Conservation (phyloP, 164 flowering plant genomes). For the Liriodendron chinense region DNA sequence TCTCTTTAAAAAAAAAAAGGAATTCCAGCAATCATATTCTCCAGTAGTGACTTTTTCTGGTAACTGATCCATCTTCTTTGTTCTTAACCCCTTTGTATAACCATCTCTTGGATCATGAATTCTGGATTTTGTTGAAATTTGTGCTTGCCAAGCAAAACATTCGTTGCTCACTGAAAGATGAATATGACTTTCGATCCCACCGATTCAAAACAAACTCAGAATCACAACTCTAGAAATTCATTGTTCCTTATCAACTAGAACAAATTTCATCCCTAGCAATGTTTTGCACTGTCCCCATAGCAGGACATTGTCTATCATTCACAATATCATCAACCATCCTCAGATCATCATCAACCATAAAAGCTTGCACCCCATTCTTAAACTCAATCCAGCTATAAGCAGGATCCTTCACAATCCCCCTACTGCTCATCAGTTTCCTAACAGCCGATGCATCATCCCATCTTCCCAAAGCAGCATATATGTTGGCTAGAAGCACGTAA, state of each 20-base stretch:
- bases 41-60: no score
- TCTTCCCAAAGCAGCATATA: conserved; percentile 68
- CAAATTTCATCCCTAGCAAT: conserved; percentile 1
- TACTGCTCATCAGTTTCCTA: conserved; percentile 48
- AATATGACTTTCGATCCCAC: no score
- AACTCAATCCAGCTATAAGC: conserved; percentile 65
- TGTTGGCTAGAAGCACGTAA: conserved; percentile 67
- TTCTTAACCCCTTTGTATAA: background rate
- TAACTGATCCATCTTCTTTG: background rate
- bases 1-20: no score
- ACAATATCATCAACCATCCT: conserved; percentile 11
- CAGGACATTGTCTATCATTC: background rate
- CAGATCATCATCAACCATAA: conserved; percentile 28
- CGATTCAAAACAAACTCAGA: background rate
- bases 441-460: conserved; percentile 72
- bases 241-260: background rate
- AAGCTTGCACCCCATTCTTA: conserved; percentile 25
- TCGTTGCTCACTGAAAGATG: background rate
- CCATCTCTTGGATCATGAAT: background rate
- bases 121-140: background rate
- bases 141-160: background rate
- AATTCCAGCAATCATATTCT: no score
- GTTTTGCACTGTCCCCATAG: background rate
- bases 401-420: conserved; percentile 49
- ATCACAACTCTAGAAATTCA: background rate